phyloP scores from a whole-genome alignment of 1,139 yeast genomes.

The Zygosaccharomyces pseudobailii region DNA sequence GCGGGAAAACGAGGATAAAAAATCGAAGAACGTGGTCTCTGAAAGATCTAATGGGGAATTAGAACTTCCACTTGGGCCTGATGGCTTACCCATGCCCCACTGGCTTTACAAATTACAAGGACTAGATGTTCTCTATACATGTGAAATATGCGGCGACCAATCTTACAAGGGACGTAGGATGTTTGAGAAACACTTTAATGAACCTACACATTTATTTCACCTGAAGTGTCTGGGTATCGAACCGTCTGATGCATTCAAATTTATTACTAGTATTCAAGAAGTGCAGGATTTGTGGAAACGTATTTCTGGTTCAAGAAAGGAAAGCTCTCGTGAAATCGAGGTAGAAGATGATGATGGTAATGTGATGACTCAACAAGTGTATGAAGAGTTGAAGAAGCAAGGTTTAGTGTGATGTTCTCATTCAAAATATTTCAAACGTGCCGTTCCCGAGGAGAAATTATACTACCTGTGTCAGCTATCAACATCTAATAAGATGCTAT shows the following conservation, averaged over 20 bases:
- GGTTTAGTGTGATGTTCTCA: conserved; percentile 48
- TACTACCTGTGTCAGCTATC: too few relatives aligned
- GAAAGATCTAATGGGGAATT: conserved; percentile 36
- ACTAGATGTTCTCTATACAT: conserved; percentile 60
- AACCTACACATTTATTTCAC: conserved; percentile 67
- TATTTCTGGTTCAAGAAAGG: conserved; percentile 28
- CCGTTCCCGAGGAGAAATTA: too few relatives aligned
- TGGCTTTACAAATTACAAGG: conserved; percentile 95
- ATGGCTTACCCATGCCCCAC: conserved; percentile 86
- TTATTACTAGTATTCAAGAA: conserved; percentile 62
- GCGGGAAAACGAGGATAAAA: conserved; percentile 20
- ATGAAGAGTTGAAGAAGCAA: conserved; percentile 77
- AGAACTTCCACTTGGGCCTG: conserved; percentile 75
- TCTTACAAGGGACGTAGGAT: conserved; percentile 69
- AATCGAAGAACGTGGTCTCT: conserved; percentile 22
- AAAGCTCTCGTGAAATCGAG: conserved; percentile 49
- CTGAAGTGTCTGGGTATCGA: conserved; percentile 68
- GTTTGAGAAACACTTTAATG: conserved; percentile 71
- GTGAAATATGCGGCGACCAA: conserved; percentile 85
- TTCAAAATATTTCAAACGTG: too few relatives aligned
- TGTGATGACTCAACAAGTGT: conserved; percentile 80
- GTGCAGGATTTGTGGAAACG: conserved; percentile 56
- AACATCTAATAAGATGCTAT: too few relatives aligned
- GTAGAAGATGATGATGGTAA: conserved; percentile 92
- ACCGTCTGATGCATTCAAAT: conserved; percentile 52